Evolutionary conservation across 2,329 filamentous ascomycete genomes (phyloP), one percentile per base, ranked within the genome.

Genomic region (Fusarium robinianum): DNA sequence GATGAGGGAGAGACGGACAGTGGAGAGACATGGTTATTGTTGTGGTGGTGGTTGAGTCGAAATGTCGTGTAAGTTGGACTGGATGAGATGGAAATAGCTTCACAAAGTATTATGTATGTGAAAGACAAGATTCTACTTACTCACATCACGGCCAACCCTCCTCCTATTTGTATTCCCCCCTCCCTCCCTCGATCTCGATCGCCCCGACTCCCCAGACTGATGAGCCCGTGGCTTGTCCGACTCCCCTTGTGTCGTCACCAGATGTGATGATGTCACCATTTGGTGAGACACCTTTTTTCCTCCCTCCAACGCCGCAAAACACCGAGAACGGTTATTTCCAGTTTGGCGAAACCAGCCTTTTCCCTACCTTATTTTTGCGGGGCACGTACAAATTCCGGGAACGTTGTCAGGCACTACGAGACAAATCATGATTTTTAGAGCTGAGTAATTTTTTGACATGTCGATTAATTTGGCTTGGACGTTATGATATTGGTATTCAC

Each of bases 1-100:
- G 45, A 50, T 5, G 21, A 27, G 31, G 22, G 40, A 44, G 18
- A 16, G 8, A 72, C 77, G 68, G 64, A 80, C 78, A 81, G 68
- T 81, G 77, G 56, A 81, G 75, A 77, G 78, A 80, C 78, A 81
- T 81, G 63, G 43, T 76, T 67, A 57, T 34, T 62, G 30, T 40
- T 29, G 41, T 47, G 25, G 12, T 41, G 32, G 27, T 30, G 14
- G 27, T 37, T 30, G 30, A 32, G n/a, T 22, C 15, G 31, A 16
- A 26, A 31, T 33, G 48, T 16, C 14, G 8, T 50, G 27, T 36
- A 54, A 34, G 35, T 54, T 51, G 41, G 40, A 55, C 53, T 56
- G 38, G 49, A 22, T 32, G 22, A 33, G 24, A 31, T n/a, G n/a
- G n/a, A n/a, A n/a, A n/a, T n/a, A n/a, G n/a, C n/a, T n/a, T n/a